Conservation (phyloP, 2,329 filamentous ascomycete genomes). For the Coleophoma crateriformis region DNA sequence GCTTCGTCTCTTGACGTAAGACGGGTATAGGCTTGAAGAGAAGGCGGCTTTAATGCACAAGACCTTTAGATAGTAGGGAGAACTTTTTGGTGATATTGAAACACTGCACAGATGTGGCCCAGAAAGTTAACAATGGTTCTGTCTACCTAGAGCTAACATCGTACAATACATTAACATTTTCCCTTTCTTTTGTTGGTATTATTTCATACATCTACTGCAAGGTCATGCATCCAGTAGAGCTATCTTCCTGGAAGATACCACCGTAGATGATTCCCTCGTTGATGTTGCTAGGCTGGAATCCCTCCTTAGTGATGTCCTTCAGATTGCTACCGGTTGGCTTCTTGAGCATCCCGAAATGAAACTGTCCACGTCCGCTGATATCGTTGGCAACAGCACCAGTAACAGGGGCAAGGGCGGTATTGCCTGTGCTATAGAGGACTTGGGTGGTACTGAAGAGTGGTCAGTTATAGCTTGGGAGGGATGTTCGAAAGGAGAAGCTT, state of each 20-base stretch:
- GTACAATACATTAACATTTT: too few species aligned
- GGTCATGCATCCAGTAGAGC: slow-evolving; percentile 32
- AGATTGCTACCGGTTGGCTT: slow-evolving; percentile 39
- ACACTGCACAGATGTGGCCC: too few species aligned
- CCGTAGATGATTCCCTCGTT: slow-evolving; percentile 47
- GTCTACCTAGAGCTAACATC: too few species aligned
- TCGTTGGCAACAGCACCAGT: slow-evolving; percentile 42
- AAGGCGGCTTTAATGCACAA: too few species aligned
- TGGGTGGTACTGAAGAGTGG: slow-evolving; percentile 40
- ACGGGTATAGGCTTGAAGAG: too few species aligned
- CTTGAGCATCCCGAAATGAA: slow-evolving; percentile 58
- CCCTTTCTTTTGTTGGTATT: too few species aligned
- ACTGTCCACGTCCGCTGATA: slow-evolving; percentile 52
- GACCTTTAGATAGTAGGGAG: too few species aligned
- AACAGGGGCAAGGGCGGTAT: slow-evolving; percentile 38
- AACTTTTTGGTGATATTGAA: too few species aligned
- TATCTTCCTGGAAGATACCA: slow-evolving; percentile 49
- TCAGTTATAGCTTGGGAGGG: not conserved
- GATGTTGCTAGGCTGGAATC: slow-evolving; percentile 41
- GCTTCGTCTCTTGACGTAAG: too few species aligned
- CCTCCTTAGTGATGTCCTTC: slow-evolving; percentile 42
- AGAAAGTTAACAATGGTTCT: too few species aligned
- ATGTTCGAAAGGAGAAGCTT: slow-evolving; percentile 17
- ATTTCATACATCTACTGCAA: slow-evolving; percentile 5
- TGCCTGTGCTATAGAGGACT: slow-evolving; percentile 49